phyloP scores from a whole-genome alignment of 2,329 filamentous ascomycete genomes.

The Trichoderma simmonsii region DNA sequence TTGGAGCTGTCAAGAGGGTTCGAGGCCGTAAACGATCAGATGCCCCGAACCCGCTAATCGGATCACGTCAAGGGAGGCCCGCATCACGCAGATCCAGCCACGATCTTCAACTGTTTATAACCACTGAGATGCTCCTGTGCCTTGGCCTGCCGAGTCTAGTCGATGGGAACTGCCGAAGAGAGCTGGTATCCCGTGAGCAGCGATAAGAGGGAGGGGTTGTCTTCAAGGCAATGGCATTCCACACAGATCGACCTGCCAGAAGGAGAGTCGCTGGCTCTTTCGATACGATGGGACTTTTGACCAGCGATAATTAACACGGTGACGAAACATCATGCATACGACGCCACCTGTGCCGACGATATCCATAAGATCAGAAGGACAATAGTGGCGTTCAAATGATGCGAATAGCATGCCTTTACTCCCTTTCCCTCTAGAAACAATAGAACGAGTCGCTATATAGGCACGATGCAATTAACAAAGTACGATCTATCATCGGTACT shows the following conservation, averaged over 20 bases:
- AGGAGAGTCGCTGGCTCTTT: not conserved
- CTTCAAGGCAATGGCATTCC: not conserved
- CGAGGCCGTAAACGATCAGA: not conserved
- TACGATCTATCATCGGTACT: not conserved
- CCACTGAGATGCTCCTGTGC: not conserved
- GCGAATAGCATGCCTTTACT: not conserved
- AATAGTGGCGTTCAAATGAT: not conserved
- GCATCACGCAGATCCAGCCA: not conserved
- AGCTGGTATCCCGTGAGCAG: not conserved
- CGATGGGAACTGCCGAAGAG: slow-evolving; percentile 5
- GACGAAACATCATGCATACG: not conserved
- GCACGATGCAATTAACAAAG: not conserved
- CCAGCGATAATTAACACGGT: not conserved
- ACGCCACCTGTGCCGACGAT: not conserved
- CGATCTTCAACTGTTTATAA: not conserved
- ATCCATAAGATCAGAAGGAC: not conserved
- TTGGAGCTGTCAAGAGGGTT: not conserved
- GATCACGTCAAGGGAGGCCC: not conserved
- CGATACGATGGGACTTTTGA: slow-evolving; percentile 10
- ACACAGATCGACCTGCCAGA: slow-evolving; percentile 13
- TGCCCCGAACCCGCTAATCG: not conserved
- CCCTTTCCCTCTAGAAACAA: not conserved
- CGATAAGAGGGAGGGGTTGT: not conserved
- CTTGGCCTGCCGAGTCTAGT: not conserved
- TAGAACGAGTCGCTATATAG: not conserved